phyloP scores from a whole-genome alignment of 495 filamentous ascomycete species.

The Parathielavia appendiculata region DNA sequence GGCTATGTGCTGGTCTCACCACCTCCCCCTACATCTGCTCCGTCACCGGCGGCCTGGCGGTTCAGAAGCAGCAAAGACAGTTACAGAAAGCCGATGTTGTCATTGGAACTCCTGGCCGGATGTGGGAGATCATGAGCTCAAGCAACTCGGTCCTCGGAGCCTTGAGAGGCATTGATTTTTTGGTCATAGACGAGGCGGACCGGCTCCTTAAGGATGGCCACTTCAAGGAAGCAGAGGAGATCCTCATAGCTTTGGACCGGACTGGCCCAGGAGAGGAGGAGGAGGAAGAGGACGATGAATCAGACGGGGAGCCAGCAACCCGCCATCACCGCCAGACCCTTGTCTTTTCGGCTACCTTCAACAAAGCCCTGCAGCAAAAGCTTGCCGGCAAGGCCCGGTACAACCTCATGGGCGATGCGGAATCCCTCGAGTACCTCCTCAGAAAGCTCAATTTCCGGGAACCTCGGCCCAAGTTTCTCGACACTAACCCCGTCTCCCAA shows the following conservation, averaged over 20 bases:
- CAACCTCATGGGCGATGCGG: conserved; percentile 61
- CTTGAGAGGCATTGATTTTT: conserved; percentile 67
- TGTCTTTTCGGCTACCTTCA: conserved; percentile 95
- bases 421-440: conserved; percentile 89
- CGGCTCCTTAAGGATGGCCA: conserved; percentile 86
- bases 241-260: conserved; percentile 69
- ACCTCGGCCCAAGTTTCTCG: conserved; percentile 80
- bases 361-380: conserved; percentile 83
- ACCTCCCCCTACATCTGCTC: conserved; percentile 66
- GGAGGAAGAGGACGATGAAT: conserved; percentile 30
- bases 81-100: conserved; percentile 76
- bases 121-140: conserved; percentile 89
- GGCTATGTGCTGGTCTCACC: conserved; percentile 58
- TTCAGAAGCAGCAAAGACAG: conserved; percentile 87
- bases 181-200: conserved; percentile 94
- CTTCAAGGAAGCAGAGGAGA: conserved; percentile 88
- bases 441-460: conserved; percentile 84
- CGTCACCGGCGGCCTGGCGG: conserved; percentile 82
- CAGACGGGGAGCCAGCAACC: conserved; percentile 24
- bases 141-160: conserved; percentile 47
- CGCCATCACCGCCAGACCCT: conserved; percentile 68
- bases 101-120: conserved; percentile 82
- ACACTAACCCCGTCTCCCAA: conserved; percentile 79
- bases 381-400: conserved; percentile 69
- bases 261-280: conserved; percentile 27